A percentile compares a stretch with the other conserved stretches of the same genome.
Evolutionary conservation across 257 asterid genomes (phyloP).

Genomic region (Solanum ossicruentum): DNA sequence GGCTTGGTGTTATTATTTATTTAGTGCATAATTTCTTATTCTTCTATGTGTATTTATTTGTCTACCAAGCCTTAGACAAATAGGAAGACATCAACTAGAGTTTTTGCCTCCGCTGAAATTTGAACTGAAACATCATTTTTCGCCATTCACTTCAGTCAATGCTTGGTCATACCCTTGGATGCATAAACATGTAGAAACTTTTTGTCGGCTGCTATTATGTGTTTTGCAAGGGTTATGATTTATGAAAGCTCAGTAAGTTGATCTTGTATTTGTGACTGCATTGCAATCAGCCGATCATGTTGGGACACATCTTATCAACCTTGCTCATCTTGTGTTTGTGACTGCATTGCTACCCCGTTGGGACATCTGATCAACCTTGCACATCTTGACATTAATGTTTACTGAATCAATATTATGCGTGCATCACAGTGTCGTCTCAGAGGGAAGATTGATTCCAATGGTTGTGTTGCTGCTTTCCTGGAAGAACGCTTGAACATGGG

Average conservation of each 20-base stretch:
- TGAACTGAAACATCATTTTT: background rate
- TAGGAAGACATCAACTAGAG: background rate
- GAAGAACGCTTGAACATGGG: constrained; percentile 17
- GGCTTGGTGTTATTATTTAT: background rate
- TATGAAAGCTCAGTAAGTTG: background rate
- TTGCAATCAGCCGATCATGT: background rate
- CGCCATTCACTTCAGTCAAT: background rate
- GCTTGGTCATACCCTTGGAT: background rate
- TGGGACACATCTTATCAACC: background rate
- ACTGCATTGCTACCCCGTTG: background rate
- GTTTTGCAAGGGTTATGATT: background rate
- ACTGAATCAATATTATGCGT: background rate
- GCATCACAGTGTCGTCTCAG: constrained; percentile 11
- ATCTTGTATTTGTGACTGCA: background rate
- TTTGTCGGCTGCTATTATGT: background rate
- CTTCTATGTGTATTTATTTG: background rate
- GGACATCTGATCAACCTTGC: background rate
- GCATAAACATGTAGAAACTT: background rate
- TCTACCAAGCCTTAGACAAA: background rate
- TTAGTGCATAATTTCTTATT: background rate
- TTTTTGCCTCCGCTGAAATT: background rate
- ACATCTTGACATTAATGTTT: background rate
- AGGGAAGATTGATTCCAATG: constrained; percentile 13
- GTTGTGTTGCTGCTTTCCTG: constrained; percentile 7
- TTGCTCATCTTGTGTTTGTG: background rate